phyloP scores from a whole-genome alignment of 306 rosid genomes.

The Citrullus mucosospermus region DNA sequence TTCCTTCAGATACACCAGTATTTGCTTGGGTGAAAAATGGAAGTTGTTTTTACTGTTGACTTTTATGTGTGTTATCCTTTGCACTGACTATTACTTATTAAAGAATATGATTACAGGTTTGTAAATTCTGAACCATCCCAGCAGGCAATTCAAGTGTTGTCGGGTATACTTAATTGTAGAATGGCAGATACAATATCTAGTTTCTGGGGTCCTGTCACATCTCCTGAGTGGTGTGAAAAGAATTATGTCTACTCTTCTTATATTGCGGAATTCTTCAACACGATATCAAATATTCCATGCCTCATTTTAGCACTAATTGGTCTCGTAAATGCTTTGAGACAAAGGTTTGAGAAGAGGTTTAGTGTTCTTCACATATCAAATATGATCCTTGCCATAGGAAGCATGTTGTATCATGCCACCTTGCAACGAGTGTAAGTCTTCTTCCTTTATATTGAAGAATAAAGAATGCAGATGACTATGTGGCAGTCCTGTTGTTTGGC shows the following conservation, averaged over 20 bases:
- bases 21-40: not conserved
- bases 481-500: not conserved
- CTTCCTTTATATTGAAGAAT: not conserved
- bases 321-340: constrained; percentile 70
- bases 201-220: constrained; percentile 82
- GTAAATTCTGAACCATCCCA: not conserved
- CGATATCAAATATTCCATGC: constrained; percentile 54
- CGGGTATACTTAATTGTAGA: constrained; percentile 6
- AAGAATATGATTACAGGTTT: constrained; percentile 5
- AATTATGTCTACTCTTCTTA: constrained; percentile 49
- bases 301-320: constrained; percentile 83
- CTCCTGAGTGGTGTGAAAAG: constrained; percentile 70
- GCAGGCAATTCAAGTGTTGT: not conserved
- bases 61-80: not conserved
- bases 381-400: constrained; percentile 84
- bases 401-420: constrained; percentile 85
- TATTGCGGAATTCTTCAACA: constrained; percentile 59
- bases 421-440: constrained; percentile 59
- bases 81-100: not conserved
- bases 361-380: constrained; percentile 76
- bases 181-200: constrained; percentile 56
- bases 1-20: not conserved
- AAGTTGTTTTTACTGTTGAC: not conserved
- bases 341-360: constrained; percentile 96
- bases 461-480: not conserved